phyloP scores from a whole-genome alignment of 768 basidiomycete genomes.

The Imleria badia region DNA sequence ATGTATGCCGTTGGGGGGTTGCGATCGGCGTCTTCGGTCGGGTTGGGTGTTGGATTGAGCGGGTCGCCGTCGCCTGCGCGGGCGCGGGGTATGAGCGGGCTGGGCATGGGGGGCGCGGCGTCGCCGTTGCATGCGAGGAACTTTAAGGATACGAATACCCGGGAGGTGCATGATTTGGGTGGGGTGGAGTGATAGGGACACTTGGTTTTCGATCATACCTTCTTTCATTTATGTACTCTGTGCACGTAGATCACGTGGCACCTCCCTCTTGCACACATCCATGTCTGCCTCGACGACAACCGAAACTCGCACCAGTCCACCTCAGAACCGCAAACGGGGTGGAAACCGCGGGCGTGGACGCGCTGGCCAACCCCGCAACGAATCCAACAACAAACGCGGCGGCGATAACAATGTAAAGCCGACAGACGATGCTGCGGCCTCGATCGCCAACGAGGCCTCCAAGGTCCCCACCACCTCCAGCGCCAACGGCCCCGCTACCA shows the following conservation, averaged over 20 bases:
- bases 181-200: conserved; percentile 19
- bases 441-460: background rate
- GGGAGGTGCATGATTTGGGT: conserved; percentile 12
- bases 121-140: background rate
- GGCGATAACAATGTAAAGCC: conserved; percentile 5
- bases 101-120: background rate
- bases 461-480: background rate
- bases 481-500: conserved; percentile 4
- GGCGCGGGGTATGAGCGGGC: background rate
- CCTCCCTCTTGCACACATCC: background rate
- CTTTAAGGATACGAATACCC: background rate
- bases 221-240: too few relatives aligned
- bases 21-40: conserved; percentile 34
- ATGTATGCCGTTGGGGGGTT: conserved; percentile 67
- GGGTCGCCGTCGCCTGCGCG: conserved; percentile 15
- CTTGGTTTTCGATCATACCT: too few relatives aligned
- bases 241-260: background rate
- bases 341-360: conserved; percentile 23
- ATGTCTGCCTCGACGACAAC: conserved; percentile 24
- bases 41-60: conserved; percentile 23
- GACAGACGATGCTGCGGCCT: background rate
- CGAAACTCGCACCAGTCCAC: conserved; percentile 4
- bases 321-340: conserved; percentile 12
- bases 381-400: conserved; percentile 6
- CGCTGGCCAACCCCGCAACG: conserved; percentile 4